Conservation (phyloP, 2,329 filamentous ascomycete genomes). For the Venturia carpophila region DNA sequence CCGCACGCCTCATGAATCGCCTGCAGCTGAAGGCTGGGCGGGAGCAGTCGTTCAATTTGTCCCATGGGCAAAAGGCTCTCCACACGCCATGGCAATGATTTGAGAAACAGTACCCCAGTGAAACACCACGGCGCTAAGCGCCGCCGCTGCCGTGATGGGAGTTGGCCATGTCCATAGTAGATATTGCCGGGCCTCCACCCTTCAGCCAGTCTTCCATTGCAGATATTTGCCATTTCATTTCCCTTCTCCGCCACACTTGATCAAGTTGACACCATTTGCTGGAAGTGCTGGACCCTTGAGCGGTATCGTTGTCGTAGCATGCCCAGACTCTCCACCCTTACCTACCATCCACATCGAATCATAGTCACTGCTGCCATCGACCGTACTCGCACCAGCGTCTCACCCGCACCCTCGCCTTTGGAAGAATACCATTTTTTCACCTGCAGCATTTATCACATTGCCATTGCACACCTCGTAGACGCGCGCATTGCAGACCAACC, state of each 20-base stretch:
- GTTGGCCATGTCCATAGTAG: neutral
- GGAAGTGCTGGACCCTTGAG: neutral
- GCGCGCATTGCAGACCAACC: neutral
- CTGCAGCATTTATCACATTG: neutral
- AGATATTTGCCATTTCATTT: neutral
- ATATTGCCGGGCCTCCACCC: neutral
- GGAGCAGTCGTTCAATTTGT: neutral
- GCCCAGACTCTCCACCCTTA: neutral
- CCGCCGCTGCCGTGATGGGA: neutral
- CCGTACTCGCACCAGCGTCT: neutral
- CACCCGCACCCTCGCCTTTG: neutral
- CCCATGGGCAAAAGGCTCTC: neutral
- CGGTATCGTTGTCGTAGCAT: neutral
- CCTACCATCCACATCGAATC: neutral
- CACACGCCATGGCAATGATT: neutral
- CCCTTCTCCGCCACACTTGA: neutral
- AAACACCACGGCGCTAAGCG: neutral
- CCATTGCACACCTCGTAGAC: no score
- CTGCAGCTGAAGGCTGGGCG: neutral
- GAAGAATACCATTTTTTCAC: neutral
- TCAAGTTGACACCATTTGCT: neutral
- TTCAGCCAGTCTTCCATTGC: neutral
- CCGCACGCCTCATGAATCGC: neutral
- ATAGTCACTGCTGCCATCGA: neutral
- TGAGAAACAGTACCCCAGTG: conserved; percentile 1